Conservation (phyloP, 805 yeast species). For the Hanseniaspora thailandica region DNA sequence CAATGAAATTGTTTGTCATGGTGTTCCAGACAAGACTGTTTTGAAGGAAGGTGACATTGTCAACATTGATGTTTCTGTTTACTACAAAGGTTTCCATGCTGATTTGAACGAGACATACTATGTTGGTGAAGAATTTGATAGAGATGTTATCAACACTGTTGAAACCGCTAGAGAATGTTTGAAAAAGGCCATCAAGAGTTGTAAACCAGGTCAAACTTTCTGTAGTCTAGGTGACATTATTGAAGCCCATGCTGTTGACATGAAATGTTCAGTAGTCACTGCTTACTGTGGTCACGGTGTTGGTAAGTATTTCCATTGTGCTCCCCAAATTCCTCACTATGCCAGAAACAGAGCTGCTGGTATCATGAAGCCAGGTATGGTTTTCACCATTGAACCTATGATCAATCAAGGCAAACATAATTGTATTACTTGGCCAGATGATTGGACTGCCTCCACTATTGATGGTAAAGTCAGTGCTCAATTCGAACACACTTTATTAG, state of each 20-base stretch:
- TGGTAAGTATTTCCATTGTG: conserved; percentile 74
- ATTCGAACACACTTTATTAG: conserved; percentile 84
- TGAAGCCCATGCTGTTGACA: conserved; percentile 70
- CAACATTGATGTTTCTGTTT: conserved; percentile 79
- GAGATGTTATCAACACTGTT: conserved; percentile 73
- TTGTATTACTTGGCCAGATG: conserved; percentile 90
- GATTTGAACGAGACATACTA: conserved; percentile 95
- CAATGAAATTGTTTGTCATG: conserved; percentile 93
- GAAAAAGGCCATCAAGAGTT: conserved; percentile 67
- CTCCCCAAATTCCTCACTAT: conserved; percentile 89
- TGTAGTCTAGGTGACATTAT: conserved; percentile 78
- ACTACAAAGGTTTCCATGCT: conserved; percentile 79
- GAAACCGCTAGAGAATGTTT: conserved; percentile 85
- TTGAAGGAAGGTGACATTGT: conserved; percentile 89
- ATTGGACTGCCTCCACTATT: conserved; percentile 87
- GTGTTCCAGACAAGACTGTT: conserved; percentile 83
- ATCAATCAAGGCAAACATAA: conserved; percentile 69
- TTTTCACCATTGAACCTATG: conserved; percentile 97
- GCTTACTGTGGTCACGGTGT: conserved; percentile 92
- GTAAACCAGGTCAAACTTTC: conserved; percentile 86
- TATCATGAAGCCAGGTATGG: conserved; percentile 88
- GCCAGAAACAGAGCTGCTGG: conserved; percentile 89
- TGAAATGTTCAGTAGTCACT: conserved; percentile 76
- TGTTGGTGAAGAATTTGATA: conserved; percentile 75
- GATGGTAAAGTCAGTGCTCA: conserved; percentile 90